Percentiles rank a stretch among this genome's conserved stretches.
Conservation (phyloP, 805 yeast genomes). For the Schwanniomyces pseudopolymorphus region DNA sequence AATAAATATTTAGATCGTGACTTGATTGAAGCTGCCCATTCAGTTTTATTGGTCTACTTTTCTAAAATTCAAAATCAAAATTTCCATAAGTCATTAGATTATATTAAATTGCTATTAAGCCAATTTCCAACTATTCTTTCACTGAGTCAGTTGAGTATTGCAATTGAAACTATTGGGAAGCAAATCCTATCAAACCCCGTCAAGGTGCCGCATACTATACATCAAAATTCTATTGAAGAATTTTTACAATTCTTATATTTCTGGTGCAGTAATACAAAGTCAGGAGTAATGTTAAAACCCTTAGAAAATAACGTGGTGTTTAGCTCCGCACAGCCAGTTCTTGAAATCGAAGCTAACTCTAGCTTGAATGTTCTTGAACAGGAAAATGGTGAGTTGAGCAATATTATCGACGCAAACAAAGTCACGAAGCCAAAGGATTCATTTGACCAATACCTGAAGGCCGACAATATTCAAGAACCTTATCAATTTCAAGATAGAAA, state of each 20-base stretch:
- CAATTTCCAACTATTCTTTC: conserved; percentile 62
- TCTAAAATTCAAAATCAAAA: conserved; percentile 22
- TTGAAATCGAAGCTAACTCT: conserved; percentile 36
- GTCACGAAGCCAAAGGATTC: conserved; percentile 32
- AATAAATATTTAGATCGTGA: conserved; percentile 17
- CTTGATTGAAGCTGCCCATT: conserved; percentile 62
- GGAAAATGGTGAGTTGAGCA: conserved; percentile 11
- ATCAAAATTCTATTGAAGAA: conserved; percentile 24
- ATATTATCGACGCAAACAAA: conserved; percentile 30
- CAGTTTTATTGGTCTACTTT: conserved; percentile 46
- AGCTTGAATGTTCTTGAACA: conserved; percentile 29
- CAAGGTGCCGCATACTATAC: background rate
- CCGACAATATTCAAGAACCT: conserved; percentile 4
- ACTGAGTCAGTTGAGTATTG: conserved; percentile 54
- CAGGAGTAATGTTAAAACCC: conserved; percentile 25
- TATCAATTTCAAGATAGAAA: conserved; percentile 24
- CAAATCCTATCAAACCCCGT: conserved; percentile 28
- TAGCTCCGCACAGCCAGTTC: conserved; percentile 38
- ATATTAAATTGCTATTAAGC: conserved; percentile 45
- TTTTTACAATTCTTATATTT: conserved; percentile 44
- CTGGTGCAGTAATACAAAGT: conserved; percentile 35
- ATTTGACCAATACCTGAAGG: conserved; percentile 13
- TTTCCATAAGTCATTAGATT: conserved; percentile 27
- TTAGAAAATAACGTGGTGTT: conserved; percentile 12
- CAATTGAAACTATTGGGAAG: conserved; percentile 55